These are phyloP conservation scores for Alternaria brassicicola DNA, from an alignment of 2,329 filamentous ascomycete genomes.

Conservation along the genomic window DNA sequence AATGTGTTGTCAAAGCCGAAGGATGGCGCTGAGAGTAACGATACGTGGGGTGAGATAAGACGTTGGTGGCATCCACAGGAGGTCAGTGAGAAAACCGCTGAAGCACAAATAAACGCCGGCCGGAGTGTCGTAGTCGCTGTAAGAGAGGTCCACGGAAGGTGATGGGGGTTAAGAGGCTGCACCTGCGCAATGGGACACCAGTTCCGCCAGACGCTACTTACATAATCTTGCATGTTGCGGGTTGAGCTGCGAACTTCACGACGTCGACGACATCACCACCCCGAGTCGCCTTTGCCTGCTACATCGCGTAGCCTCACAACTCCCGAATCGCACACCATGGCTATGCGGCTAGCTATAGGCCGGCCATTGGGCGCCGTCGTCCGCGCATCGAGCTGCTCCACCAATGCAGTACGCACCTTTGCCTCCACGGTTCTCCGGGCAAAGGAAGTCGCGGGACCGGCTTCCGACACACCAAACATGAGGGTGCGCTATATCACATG, in stretches of 20 bases:
- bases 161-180: slow-evolving; percentile 33
- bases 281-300: slow-evolving; percentile 25
- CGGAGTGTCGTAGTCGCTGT: slow-evolving; percentile 25
- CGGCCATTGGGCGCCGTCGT: slow-evolving; percentile 48
- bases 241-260: slow-evolving; percentile 22
- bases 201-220: slow-evolving; percentile 20
- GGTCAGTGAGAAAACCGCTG: slow-evolving; percentile 24
- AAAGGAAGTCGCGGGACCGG: slow-evolving; percentile 53
- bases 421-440: slow-evolving; percentile 50
- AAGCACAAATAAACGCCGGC: slow-evolving; percentile 41
- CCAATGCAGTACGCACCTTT: slow-evolving; percentile 50
- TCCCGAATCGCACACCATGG: slow-evolving; percentile 43
- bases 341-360: slow-evolving; percentile 49
- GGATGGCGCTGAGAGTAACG: slow-evolving; percentile 35
- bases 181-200: slow-evolving; percentile 25
- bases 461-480: slow-evolving; percentile 55
- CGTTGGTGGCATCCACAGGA: slow-evolving; percentile 1
- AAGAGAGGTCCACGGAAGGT: slow-evolving; percentile 32
- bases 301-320: slow-evolving; percentile 33
- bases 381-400: slow-evolving; percentile 44
- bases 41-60: slow-evolving; percentile 13
- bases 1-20: slow-evolving; percentile 16
- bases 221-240: slow-evolving; percentile 19
- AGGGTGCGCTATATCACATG: slow-evolving; percentile 40
- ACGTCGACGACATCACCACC: slow-evolving; percentile 36